Conservation (phyloP, 2,329 filamentous ascomycete genomes). For the Aureobasidium sp. region DNA sequence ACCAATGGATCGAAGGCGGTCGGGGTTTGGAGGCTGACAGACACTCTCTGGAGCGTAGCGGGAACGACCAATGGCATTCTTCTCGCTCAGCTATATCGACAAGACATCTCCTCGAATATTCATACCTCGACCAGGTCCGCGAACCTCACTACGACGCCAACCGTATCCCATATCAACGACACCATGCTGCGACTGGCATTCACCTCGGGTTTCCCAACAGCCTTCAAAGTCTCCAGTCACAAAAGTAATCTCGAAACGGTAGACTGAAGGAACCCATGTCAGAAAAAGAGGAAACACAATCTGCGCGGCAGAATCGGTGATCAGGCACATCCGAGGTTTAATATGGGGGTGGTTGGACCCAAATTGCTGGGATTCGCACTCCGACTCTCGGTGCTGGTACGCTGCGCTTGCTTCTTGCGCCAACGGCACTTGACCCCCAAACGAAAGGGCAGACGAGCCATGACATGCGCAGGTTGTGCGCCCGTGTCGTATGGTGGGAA, state of each 20-base stretch:
- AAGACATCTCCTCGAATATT: not conserved
- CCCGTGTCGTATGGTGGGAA: not conserved
- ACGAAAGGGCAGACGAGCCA: not conserved
- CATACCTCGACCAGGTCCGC: not conserved
- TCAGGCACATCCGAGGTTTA: not conserved
- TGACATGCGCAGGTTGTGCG: not conserved
- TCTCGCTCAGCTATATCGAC: not conserved
- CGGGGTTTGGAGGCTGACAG: not conserved
- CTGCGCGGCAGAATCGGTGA: not conserved
- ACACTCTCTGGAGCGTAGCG: not conserved
- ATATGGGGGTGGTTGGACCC: not conserved
- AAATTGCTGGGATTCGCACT: not conserved
- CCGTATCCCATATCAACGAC: not conserved
- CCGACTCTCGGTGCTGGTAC: not conserved
- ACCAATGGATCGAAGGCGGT: not conserved
- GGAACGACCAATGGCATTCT: not conserved
- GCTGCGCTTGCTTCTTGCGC: not conserved
- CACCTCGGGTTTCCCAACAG: not conserved
- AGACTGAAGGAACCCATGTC: not conserved
- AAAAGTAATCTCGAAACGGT: not conserved
- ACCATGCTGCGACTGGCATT: not conserved
- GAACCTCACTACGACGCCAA: too few relatives aligned
- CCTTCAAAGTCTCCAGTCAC: not conserved
- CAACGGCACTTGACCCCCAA: not conserved
- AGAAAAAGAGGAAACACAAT: not conserved